A percentile compares a stretch with the other conserved stretches of the same genome.
These are phyloP conservation scores for Clarkia xantiana DNA, from an alignment of 345 rosid genomes.

Conservation along the genomic window DNA sequence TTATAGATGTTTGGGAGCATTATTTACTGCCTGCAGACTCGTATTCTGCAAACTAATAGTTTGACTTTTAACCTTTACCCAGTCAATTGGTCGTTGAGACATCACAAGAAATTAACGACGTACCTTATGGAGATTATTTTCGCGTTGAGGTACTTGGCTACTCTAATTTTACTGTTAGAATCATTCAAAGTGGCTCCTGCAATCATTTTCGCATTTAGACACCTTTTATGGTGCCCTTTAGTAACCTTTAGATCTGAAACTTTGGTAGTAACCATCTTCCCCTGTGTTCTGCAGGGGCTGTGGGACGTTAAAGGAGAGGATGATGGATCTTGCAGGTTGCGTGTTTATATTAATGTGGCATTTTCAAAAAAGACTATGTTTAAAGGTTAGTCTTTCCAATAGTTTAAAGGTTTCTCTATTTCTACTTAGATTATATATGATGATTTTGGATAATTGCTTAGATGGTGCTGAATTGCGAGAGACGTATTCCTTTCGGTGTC, in stretches of 20 bases:
- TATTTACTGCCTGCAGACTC: too few relatives aligned
- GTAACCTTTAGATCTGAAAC: too few relatives aligned
- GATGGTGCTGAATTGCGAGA: too few relatives aligned
- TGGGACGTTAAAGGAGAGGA: slow-evolving; percentile 61
- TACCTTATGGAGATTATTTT: slow-evolving; percentile 85
- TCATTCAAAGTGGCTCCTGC: too few relatives aligned
- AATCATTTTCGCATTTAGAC: too few relatives aligned
- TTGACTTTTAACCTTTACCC: slow-evolving; percentile 16
- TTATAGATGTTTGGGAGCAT: too few relatives aligned
- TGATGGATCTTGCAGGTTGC: slow-evolving; percentile 52
- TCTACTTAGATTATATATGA: too few relatives aligned
- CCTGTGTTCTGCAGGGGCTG: slow-evolving; percentile 36
- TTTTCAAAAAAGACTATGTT: slow-evolving; percentile 80
- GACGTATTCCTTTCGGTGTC: too few relatives aligned
- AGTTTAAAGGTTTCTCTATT: too few relatives aligned
- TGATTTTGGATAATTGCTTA: too few relatives aligned
- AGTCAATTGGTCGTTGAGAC: slow-evolving; percentile 77
- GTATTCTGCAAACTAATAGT: slow-evolving; percentile 4
- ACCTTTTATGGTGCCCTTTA: too few relatives aligned
- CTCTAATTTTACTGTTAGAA: background rate
- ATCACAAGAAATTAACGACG: slow-evolving; percentile 74
- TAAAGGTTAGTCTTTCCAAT: slow-evolving; percentile 45
- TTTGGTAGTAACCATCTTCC: background rate
- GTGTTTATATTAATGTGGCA: slow-evolving; percentile 58
- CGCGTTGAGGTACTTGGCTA: slow-evolving; percentile 59